Conservation (phyloP, 1,284 basidiomycete genomes). For the Ustanciosporium gigantosporum region DNA sequence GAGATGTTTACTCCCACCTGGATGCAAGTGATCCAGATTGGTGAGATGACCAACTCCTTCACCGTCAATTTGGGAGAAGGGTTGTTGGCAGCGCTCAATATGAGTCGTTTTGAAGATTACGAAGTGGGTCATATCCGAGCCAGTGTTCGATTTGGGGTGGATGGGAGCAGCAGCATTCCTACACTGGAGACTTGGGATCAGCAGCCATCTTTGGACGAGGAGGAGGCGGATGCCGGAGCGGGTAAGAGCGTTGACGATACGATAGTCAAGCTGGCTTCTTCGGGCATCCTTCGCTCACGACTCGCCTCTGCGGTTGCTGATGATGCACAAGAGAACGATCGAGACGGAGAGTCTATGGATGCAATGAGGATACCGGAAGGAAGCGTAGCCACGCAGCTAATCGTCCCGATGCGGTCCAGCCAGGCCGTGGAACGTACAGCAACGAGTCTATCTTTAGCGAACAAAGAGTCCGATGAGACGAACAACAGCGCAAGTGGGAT, state of each 20-base stretch:
- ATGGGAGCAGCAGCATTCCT: not conserved
- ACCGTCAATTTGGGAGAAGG: slow-evolving; percentile 91
- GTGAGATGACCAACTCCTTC: slow-evolving; percentile 92
- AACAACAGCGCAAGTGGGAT: no score
- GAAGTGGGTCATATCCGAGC: slow-evolving; percentile 23
- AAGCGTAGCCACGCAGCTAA: not conserved
- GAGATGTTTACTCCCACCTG: slow-evolving; percentile 80
- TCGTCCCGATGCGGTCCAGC: not conserved
- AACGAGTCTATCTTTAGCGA: no score
- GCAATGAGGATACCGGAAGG: not conserved
- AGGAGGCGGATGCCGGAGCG: not conserved
- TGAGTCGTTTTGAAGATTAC: slow-evolving; percentile 86
- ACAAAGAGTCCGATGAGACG: not conserved
- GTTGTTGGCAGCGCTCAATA: slow-evolving; percentile 75
- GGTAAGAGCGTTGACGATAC: not conserved
- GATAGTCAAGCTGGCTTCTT: not conserved
- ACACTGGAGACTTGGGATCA: slow-evolving; percentile 7
- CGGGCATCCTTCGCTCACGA: not conserved
- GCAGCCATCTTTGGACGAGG: not conserved
- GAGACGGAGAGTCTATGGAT: not conserved
- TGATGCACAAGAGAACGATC: not conserved
- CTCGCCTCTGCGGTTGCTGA: not conserved
- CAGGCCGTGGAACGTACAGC: no score
- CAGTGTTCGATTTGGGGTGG: slow-evolving; percentile 1
- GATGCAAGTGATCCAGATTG: slow-evolving; percentile 80